Evolutionary conservation across 73 alveolate species (phyloP).

Genomic region (Uronychia setigera): DNA sequence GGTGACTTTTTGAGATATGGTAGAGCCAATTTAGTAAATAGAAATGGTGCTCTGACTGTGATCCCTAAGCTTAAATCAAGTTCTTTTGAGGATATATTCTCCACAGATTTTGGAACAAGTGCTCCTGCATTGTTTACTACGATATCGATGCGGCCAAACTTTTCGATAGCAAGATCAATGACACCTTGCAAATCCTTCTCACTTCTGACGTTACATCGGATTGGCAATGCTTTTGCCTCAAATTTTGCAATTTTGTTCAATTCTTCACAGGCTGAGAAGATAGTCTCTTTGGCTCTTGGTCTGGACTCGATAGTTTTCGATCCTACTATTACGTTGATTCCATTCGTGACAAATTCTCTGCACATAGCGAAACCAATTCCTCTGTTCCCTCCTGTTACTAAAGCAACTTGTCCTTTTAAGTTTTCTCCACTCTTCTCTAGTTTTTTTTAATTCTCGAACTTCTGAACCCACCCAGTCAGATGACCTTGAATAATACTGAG

Average conservation of each 20-base stretch:
- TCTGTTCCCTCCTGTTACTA: not conserved
- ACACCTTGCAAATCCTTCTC: not conserved
- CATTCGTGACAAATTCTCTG: not conserved
- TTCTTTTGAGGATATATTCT: not conserved
- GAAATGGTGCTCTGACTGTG: not conserved
- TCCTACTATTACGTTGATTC: not conserved
- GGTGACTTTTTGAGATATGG: not conserved
- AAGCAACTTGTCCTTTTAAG: not conserved
- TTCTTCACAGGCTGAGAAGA: not conserved
- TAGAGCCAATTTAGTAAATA: not conserved
- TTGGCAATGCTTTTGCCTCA: not conserved
- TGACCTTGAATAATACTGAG: too few relatives aligned
- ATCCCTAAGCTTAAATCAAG: not conserved
- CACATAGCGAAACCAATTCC: not conserved
- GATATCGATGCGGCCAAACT: not conserved
- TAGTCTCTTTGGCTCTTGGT: conserved; percentile 4
- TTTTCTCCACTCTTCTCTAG: too few relatives aligned
- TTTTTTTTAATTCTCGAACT: too few relatives aligned
- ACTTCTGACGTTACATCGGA: not conserved
- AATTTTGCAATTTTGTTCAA: not conserved
- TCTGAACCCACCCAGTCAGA: too few relatives aligned
- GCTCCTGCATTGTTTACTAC: not conserved
- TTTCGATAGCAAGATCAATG: not conserved
- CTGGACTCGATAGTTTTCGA: not conserved
- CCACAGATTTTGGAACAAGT: not conserved